These are phyloP conservation scores for Corinectria fuckeliana DNA, from an alignment of 2,329 filamentous ascomycete species.

Conservation along the genomic window DNA sequence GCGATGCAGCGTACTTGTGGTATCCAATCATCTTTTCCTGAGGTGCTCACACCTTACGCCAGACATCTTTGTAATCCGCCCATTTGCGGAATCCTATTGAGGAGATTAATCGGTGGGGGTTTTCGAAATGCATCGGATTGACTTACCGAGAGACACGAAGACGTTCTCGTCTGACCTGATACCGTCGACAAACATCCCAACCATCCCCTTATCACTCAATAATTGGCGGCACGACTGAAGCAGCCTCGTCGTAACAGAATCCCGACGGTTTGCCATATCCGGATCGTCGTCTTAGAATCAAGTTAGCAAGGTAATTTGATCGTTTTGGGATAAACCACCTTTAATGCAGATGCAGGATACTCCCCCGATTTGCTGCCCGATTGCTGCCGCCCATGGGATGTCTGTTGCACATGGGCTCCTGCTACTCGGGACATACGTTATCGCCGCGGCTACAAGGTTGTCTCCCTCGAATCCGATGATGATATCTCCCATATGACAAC, in stretches of 20 bases:
- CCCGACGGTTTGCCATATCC: conserved; percentile 51
- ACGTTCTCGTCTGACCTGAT: conserved; percentile 57
- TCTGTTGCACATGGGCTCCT: conserved; percentile 56
- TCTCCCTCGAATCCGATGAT: conserved; percentile 58
- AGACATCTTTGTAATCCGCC: conserved; percentile 63
- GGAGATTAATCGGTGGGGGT: conserved; percentile 17
- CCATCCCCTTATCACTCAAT: conserved; percentile 58
- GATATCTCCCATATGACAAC: conserved; percentile 57
- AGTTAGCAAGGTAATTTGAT: conserved; percentile 14
- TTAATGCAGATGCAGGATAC: conserved; percentile 66
- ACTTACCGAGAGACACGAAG: conserved; percentile 60
- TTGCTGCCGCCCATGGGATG: conserved; percentile 60
- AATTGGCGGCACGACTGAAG: conserved; percentile 58
- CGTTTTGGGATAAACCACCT: conserved; percentile 49
- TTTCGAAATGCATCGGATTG: not conserved
- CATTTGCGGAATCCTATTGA: conserved; percentile 63
- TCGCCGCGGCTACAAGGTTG: conserved; percentile 58
- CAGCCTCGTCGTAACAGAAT: conserved; percentile 59
- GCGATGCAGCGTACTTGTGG: not conserved
- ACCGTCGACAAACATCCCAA: conserved; percentile 61
- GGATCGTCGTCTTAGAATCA: conserved; percentile 50
- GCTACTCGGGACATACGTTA: conserved; percentile 58
- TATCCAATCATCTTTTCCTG: conserved; percentile 7
- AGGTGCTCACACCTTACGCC: conserved; percentile 49
- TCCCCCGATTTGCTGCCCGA: conserved; percentile 61